Percentiles rank a stretch among this genome's conserved stretches.
Evolutionary conservation across 805 yeast species (phyloP).

Genomic region (Ogataea wickerhamii): DNA sequence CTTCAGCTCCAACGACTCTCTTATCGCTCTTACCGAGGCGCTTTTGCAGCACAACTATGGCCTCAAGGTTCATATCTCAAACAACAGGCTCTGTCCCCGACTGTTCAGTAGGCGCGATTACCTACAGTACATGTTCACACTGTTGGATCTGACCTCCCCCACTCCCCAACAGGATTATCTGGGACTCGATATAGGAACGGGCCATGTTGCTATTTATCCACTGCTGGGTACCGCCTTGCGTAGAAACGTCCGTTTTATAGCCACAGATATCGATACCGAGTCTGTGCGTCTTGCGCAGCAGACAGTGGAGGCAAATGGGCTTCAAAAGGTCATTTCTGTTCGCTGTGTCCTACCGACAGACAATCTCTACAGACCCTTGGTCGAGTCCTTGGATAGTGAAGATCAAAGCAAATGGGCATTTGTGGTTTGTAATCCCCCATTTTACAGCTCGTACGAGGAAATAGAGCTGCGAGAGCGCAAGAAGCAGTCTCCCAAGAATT

Average conservation of each 20-base stretch:
- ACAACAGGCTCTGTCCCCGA: slow-evolving; percentile 31
- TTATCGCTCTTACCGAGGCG: slow-evolving; percentile 20
- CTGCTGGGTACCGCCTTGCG: slow-evolving; percentile 31
- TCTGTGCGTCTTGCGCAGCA: slow-evolving; percentile 31
- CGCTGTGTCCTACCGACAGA: slow-evolving; percentile 15
- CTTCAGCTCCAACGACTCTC: slow-evolving; percentile 21
- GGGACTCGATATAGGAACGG: slow-evolving; percentile 49
- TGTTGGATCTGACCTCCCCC: slow-evolving; percentile 7
- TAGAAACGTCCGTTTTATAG: slow-evolving; percentile 26
- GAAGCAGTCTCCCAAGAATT: slow-evolving; percentile 22
- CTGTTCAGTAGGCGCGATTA: slow-evolving; percentile 30
- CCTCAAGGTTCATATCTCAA: slow-evolving; percentile 15
- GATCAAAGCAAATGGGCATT: slow-evolving; percentile 19
- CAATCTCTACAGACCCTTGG: slow-evolving; percentile 6
- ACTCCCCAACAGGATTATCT: slow-evolving; percentile 2
- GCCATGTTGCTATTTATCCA: slow-evolving; percentile 47
- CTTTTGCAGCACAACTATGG: slow-evolving; percentile 17
- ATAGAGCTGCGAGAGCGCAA: slow-evolving; percentile 18
- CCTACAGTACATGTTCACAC: slow-evolving; percentile 17
- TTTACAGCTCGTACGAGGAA: slow-evolving; percentile 38
- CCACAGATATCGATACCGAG: slow-evolving; percentile 39
- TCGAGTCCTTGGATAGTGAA: slow-evolving; percentile 4
- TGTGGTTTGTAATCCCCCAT: slow-evolving; percentile 53
- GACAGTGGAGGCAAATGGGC: slow-evolving; percentile 28
- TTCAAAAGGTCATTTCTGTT: slow-evolving; percentile 20